Base-by-base conservation (phyloP, 345 rosid genomes). In the Syzygium grande region DNA sequence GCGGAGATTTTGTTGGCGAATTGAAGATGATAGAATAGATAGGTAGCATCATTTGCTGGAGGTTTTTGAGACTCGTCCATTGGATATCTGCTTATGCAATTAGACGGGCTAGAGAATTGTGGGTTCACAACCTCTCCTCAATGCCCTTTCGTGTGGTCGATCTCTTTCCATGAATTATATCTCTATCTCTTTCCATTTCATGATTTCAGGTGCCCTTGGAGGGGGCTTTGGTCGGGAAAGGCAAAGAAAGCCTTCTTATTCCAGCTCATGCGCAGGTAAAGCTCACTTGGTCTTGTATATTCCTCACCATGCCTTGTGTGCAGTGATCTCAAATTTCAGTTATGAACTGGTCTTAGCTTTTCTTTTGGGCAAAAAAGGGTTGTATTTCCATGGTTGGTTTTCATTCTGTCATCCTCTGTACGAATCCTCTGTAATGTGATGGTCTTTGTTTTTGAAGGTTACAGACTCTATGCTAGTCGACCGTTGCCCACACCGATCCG, bases 401-500 rank as follows among this genome's bases (percentile, higher is more conserved):
- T 58, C 63, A 84, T 84, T 53, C 22, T 15, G 23, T 30, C 10
- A n/a, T 15, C 43, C 52, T 46, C 19, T 23, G 43, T 86, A 53
- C 29, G 34, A 21, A 17, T 27, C n/a, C 49, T 65, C 30, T 58
- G 87, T 86, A 51, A 61, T 6, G 6, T 21, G 68, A 87, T 2
- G 41, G 30, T 53, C 63, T 61, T 85, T 46, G 25, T 10, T 63
- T 15, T 63, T 52, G 85, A 89, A 95, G 97, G 92, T 92, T 61
- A 77, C 86, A 78, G 91, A 93, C 54, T 92, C 92, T 86, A 87
- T 79, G 38, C 46, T 91, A 51, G 88, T 95, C 19, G 90, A 90
- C 56, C 95, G 94, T 84, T 95, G 95, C 88, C 95, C 95, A 7
- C 97, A 93, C 91, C 95, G 93, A 63, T 92, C 94, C 2, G 97